Conservation (phyloP, 2,329 filamentous ascomycete species). For the Fusarium virguliforme region DNA sequence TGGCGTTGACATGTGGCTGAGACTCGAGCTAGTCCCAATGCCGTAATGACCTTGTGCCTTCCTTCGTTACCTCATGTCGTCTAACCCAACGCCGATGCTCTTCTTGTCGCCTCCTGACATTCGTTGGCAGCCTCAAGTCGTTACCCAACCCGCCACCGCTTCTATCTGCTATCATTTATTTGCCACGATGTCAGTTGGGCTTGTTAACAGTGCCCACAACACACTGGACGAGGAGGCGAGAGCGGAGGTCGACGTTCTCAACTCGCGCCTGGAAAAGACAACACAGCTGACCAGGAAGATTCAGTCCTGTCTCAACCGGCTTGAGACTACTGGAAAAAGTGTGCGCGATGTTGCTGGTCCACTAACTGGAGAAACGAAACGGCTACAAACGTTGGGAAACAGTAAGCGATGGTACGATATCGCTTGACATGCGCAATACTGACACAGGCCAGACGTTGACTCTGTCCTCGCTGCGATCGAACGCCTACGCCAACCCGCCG, state of each 20-base stretch:
- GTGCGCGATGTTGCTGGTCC: slow-evolving; percentile 94
- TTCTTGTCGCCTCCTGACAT: slow-evolving; percentile 13
- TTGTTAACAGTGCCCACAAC: slow-evolving; percentile 62
- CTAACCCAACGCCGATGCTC: slow-evolving; percentile 17
- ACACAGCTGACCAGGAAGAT: slow-evolving; percentile 96
- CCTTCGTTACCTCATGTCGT: slow-evolving; percentile 14
- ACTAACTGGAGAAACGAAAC: slow-evolving; percentile 92
- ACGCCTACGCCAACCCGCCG: slow-evolving; percentile 88
- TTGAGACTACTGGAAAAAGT: slow-evolving; percentile 91
- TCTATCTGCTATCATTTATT: not conserved
- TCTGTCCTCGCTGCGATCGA: slow-evolving; percentile 89
- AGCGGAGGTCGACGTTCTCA: slow-evolving; percentile 79
- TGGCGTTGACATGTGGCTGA: slow-evolving; percentile 31
- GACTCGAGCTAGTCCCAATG: slow-evolving; percentile 27
- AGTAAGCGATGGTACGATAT: slow-evolving; percentile 64
- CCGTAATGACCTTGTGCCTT: slow-evolving; percentile 34
- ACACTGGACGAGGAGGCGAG: slow-evolving; percentile 77
- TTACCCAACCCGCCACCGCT: slow-evolving; percentile 3
- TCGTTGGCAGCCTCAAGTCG: slow-evolving; percentile 2
- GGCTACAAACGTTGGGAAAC: slow-evolving; percentile 86
- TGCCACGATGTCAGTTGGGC: slow-evolving; percentile 66
- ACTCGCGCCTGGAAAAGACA: slow-evolving; percentile 88
- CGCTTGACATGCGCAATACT: slow-evolving; percentile 29
- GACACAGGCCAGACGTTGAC: slow-evolving; percentile 78
- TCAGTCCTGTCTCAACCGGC: slow-evolving; percentile 84